These are phyloP conservation scores for Chimonanthus salicifolius DNA, from an alignment of 164 flowering plant genomes.

Conservation along the genomic window DNA sequence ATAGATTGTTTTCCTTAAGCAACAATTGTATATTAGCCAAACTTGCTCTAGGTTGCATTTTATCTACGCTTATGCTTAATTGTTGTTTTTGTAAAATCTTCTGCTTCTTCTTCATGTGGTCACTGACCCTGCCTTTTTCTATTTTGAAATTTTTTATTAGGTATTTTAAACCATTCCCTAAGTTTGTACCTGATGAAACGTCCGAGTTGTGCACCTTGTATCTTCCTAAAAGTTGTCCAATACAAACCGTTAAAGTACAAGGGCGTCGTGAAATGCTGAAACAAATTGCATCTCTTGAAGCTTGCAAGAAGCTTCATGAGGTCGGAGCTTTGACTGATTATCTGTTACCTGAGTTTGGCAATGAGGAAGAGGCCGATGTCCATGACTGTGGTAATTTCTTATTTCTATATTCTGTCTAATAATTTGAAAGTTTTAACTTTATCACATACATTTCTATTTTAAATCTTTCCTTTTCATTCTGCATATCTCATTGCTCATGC, in stretches of 20 bases:
- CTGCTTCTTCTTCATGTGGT: too few species aligned
- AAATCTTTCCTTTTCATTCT: too few species aligned
- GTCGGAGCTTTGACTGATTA: slow-evolving; percentile 72
- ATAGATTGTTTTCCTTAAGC: neutral
- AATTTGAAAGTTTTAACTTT: too few species aligned
- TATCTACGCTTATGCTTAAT: neutral
- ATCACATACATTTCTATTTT: too few species aligned
- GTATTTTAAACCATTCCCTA: slow-evolving; percentile 75
- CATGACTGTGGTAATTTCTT: slow-evolving; percentile 40
- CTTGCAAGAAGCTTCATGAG: slow-evolving; percentile 70
- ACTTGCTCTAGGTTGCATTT: too few species aligned
- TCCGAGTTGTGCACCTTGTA: slow-evolving; percentile 39
- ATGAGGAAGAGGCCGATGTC: slow-evolving; percentile 30
- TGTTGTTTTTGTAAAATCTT: too few species aligned
- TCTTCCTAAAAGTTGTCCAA: slow-evolving; percentile 73
- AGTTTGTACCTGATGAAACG: slow-evolving; percentile 35
- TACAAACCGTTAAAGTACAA: slow-evolving; percentile 37
- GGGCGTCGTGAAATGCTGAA: slow-evolving; percentile 43
- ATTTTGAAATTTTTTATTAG: slow-evolving; percentile 21
- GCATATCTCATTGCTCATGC: too few species aligned
- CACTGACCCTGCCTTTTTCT: too few species aligned
- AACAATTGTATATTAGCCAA: neutral
- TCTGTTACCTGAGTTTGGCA: slow-evolving; percentile 62
- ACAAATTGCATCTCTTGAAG: slow-evolving; percentile 69
- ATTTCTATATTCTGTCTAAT: neutral